Percentiles rank a stretch among this genome's conserved stretches.
Evolutionary conservation across 2,329 filamentous ascomycete genomes (phyloP).

Genomic region (Mollisia scopiformis): DNA sequence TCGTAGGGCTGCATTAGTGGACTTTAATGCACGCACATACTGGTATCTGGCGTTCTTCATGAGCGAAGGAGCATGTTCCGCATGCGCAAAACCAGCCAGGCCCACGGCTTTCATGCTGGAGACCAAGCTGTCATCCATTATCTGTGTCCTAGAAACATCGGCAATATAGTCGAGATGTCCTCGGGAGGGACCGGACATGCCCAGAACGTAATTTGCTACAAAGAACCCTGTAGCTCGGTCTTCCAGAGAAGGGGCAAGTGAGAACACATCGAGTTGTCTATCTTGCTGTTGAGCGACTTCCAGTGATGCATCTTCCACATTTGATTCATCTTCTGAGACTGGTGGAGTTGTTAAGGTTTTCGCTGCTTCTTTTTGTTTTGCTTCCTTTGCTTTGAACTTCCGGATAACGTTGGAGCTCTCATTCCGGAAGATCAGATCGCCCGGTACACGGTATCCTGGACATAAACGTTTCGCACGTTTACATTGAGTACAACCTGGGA

Average conservation of each 20-base stretch:
- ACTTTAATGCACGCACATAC: conserved; percentile 53
- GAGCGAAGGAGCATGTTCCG: conserved; percentile 37
- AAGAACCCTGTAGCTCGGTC: conserved; percentile 33
- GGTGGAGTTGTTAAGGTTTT: conserved; percentile 2
- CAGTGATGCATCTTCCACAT: conserved; percentile 6
- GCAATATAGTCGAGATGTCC: conserved; percentile 57
- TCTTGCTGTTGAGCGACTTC: conserved; percentile 36
- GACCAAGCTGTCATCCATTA: conserved; percentile 49
- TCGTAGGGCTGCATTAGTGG: conserved; percentile 53
- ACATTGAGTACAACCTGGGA: conserved; percentile 56
- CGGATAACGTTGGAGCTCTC: conserved; percentile 58
- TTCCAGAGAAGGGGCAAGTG: conserved; percentile 35
- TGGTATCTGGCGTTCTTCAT: conserved; percentile 52
- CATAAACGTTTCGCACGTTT: conserved; percentile 54
- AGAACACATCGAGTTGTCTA: conserved; percentile 34
- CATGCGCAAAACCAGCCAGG: conserved; percentile 52
- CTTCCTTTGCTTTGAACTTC: conserved; percentile 43
- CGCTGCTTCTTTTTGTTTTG: conserved; percentile 12
- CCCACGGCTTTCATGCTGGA: conserved; percentile 57
- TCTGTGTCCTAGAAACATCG: conserved; percentile 47
- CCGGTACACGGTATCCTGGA: conserved; percentile 57
- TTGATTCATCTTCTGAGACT: neutral
- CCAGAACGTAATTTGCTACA: conserved; percentile 37
- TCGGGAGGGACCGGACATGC: conserved; percentile 41
- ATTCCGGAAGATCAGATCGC: conserved; percentile 61